Base-by-base conservation (phyloP, 2,329 filamentous ascomycete genomes). In the Cercospora sp. region DNA sequence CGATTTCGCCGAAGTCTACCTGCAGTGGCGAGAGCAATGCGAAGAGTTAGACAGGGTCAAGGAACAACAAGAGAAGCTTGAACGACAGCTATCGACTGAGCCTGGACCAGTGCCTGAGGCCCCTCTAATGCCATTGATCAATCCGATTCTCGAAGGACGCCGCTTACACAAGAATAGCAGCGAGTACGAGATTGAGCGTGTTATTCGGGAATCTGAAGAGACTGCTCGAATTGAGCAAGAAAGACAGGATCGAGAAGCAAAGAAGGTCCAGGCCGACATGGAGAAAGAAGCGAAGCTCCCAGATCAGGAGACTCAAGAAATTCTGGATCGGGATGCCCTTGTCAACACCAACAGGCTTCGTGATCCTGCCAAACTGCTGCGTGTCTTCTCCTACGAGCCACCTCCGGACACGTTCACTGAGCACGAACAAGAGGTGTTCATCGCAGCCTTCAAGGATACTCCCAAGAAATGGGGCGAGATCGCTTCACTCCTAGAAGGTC, bases 391-490 rank as follows among this genome's bases (percentile, higher is more conserved):
- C 67, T 90, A 91, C 60, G 84, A 92, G 58, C 89, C 91, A 12
- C 89, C 90, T 4, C 83, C 89, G 63, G 89, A 92, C 76, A 92
- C 93, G 75, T 94, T 94, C 78, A 91, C 87, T 0, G 83, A 87
- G 18, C 87, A 90, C 70, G 92, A 95, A 78, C 84, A 87, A 42
- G 85, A 87, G 55, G 83, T 86, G 30, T 93, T 95, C 76, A 90
- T 93, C 72, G 89, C 90, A 73, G 85, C 88, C 10, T 94, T 93
- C 75, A 84, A 91, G 61, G 90, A 92, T 69, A 87, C 86, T 67
- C 90, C 91, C 0, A 95, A 95, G 83, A 91, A 93, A 75, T 95
- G 91, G 91, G 90, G 91, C 66, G 89, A 88, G 73, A 89, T 95
- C 67, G 90, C 91, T 5, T 88, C 90, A 67, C 84, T 85, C 26